Base-by-base conservation (phyloP, 2,329 filamentous ascomycete species). In the Xylaria sp. region DNA sequence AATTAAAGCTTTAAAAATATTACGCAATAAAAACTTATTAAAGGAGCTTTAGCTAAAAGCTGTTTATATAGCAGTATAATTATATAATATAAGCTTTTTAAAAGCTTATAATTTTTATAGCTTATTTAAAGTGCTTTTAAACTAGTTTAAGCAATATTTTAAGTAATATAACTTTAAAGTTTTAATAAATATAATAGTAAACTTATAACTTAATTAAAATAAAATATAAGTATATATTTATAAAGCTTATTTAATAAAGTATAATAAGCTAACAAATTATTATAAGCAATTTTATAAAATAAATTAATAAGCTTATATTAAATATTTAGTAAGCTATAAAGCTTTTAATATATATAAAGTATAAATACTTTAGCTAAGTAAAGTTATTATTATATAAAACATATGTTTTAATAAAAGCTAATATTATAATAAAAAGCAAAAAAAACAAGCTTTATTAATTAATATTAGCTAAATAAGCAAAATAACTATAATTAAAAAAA, bases 301-400 rank as follows among this genome's bases (percentile, higher is more conserved):
- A 38, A 22, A 36, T 10, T 36, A 13, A 5, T 22, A 22, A 15
- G 15, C 22, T 20, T 53, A 53, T 53, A 53, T 53, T 11, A 53
- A 36, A 9, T 53, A 53, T 53, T 53, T 53, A 53, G 22, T 53
- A 36, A 53, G 15, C 11, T 53, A 53, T 53, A 5, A 53, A 53
- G 7, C n/a, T 3, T 36, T 36, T 53, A 53, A 53, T 5, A 11
- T 53, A 36, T 51, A 51, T 51, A 20, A 36, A 2, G 22, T 51
- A 33, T 51, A 51, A 51, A 31, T 51, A 7, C 10, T 36, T 53
- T n/a, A 53, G 10, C 6, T 53, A 53, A 53, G 20, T 22, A 20
- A 53, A 53, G 25, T 53, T 38, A 53, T 53, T 53, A 53, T 22
- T 53, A 38, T 36, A 22, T 36, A 53, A 22, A 36, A 53, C 38